A percentile compares a stretch with the other conserved stretches of the same genome.
These are phyloP conservation scores for Spergularia bocconei DNA, from an alignment of 148 eudicot genomes.

Conservation along the genomic window DNA sequence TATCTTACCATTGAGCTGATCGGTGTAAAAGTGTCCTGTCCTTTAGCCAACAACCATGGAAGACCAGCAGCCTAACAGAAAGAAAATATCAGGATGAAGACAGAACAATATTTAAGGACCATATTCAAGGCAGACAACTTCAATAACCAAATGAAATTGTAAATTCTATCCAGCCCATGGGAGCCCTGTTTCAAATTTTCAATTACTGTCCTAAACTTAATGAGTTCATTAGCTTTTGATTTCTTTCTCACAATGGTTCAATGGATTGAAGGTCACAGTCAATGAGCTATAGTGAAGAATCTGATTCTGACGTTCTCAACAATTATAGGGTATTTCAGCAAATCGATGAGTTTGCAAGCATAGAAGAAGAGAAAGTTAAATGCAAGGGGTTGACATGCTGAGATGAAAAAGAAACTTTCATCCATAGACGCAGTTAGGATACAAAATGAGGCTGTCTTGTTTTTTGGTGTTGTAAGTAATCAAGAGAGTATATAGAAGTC, in stretches of 20 bases:
- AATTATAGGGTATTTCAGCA: too few species aligned
- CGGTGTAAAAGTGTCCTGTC: constrained; percentile 98
- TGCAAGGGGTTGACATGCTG: too few species aligned
- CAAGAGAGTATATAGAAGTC: too few species aligned
- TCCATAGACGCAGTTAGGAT: too few species aligned
- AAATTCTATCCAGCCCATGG: too few species aligned
- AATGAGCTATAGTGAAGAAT: neutral
- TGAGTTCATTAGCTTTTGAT: neutral
- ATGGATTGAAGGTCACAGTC: neutral
- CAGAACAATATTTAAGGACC: neutral
- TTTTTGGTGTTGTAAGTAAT: too few species aligned
- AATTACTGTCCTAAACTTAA: neutral
- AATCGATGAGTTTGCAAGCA: too few species aligned
- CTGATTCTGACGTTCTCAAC: neutral
- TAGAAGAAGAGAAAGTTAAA: too few species aligned
- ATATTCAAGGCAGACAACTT: too few species aligned
- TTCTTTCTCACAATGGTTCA: neutral
- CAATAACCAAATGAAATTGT: too few species aligned
- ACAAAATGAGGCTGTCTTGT: too few species aligned
- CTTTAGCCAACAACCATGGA: constrained; percentile 92
- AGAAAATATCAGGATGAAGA: constrained; percentile 7
- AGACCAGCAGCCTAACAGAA: constrained; percentile 80
- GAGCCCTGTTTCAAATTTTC: neutral
- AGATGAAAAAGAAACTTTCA: too few species aligned
- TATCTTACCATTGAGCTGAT: constrained; percentile 78